These are phyloP conservation scores for Curvularia eragrostidis DNA, from an alignment of 2,329 filamentous ascomycete species.

Conservation along the genomic window DNA sequence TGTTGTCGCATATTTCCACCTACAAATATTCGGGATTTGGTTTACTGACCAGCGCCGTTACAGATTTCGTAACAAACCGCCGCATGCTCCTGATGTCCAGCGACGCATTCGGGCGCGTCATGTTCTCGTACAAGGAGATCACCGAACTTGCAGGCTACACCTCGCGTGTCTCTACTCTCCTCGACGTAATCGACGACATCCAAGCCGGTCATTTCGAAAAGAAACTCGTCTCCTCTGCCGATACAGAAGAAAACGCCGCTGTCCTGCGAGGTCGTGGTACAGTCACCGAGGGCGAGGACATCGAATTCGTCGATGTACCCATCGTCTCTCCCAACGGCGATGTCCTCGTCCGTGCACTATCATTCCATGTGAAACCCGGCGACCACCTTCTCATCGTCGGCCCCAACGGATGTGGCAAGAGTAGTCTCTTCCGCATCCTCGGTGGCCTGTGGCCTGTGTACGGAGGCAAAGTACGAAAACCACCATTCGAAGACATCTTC, in stretches of 20 bases:
- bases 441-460: constrained; percentile 98
- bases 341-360: constrained; percentile 82
- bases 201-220: constrained; percentile 92
- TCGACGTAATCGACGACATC: constrained; percentile 95
- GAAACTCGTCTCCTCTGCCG: constrained; percentile 89
- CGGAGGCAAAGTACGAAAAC: constrained; percentile 90
- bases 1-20: background rate
- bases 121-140: constrained; percentile 72
- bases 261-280: constrained; percentile 83
- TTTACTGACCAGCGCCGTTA: constrained; percentile 11
- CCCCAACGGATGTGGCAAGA: constrained; percentile 97
- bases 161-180: constrained; percentile 83
- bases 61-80: constrained; percentile 89
- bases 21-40: background rate
- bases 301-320: constrained; percentile 86
- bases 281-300: constrained; percentile 81
- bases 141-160: constrained; percentile 96
- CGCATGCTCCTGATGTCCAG: constrained; percentile 91
- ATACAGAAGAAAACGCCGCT: constrained; percentile 79
- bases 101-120: constrained; percentile 64
- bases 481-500: constrained; percentile 91
- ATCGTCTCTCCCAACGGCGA: constrained; percentile 98
- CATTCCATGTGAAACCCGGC: constrained; percentile 83
- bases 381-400: constrained; percentile 95
- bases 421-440: constrained; percentile 92